Conservation (phyloP, 2,329 filamentous ascomycete species). For the Chrysoporthe deuterocubensis region DNA sequence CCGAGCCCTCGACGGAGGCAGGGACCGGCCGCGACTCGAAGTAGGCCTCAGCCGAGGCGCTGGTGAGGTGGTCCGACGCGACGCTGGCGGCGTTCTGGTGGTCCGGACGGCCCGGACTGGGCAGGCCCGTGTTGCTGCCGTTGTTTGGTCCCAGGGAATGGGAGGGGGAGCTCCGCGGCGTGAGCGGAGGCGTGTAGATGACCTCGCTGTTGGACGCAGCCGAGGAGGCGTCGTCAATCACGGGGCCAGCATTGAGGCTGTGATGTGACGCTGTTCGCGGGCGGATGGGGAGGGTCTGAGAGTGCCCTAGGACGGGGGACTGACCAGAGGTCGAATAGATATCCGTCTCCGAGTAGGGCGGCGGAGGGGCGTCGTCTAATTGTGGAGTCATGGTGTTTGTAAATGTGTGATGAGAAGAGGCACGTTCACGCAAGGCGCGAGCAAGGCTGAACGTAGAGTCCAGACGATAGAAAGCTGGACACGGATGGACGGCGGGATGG, state of each 20-base stretch:
- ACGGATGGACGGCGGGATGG: background rate
- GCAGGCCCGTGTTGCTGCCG: slow-evolving; percentile 18
- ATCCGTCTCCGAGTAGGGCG: slow-evolving; percentile 63
- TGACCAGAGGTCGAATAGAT: slow-evolving; percentile 50
- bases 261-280: slow-evolving; percentile 32
- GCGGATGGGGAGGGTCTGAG: slow-evolving; percentile 34
- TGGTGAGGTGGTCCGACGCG: slow-evolving; percentile 34
- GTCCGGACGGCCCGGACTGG: slow-evolving; percentile 15
- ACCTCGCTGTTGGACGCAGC: slow-evolving; percentile 48
- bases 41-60: slow-evolving; percentile 46
- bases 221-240: slow-evolving; percentile 39
- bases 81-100: slow-evolving; percentile 34
- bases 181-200: slow-evolving; percentile 57
- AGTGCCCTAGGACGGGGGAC: slow-evolving; percentile 28
- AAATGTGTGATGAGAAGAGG: background rate
- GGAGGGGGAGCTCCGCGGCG: slow-evolving; percentile 43
- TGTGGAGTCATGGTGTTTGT: slow-evolving; percentile 35
- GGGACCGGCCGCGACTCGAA: slow-evolving; percentile 49
- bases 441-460: background rate
- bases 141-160: slow-evolving; percentile 7
- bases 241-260: slow-evolving; percentile 43
- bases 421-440: too few relatives aligned
- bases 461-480: background rate
- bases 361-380: slow-evolving; percentile 49
- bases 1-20: background rate